Percentiles rank a stretch among this genome's conserved stretches.
Evolutionary conservation across 106 monocot genomes (phyloP).

Genomic region (Triglochin maritima): DNA sequence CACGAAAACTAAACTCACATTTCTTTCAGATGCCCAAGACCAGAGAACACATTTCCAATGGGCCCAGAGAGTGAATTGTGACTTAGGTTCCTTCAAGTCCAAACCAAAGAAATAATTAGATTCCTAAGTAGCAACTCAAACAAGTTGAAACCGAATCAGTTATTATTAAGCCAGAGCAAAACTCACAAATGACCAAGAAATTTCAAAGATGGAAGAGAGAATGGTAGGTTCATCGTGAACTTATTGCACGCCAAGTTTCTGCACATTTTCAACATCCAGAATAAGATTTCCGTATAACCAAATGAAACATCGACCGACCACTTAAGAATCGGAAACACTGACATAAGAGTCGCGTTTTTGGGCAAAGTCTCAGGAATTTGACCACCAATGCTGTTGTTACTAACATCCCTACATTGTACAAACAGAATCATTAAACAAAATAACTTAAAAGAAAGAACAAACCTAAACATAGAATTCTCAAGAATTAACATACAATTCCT

Average conservation of each 20-base stretch:
- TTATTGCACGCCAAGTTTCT: slow-evolving; percentile 44
- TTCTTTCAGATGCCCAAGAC: slow-evolving; percentile 33
- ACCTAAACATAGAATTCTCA: too few species aligned
- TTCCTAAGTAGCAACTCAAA: not conserved
- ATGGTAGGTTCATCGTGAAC: slow-evolving; percentile 29
- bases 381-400: slow-evolving; percentile 49
- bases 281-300: not conserved
- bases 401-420: slow-evolving; percentile 37
- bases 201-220: slow-evolving; percentile 31
- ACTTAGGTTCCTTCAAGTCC: slow-evolving; percentile 44
- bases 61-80: slow-evolving; percentile 41
- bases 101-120: not conserved
- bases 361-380: slow-evolving; percentile 53
- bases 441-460: too few species aligned
- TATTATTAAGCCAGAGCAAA: not conserved
- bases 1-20: slow-evolving; percentile 24
- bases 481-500: slow-evolving; percentile 30
- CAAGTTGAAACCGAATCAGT: too few species aligned
- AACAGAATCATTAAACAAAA: not conserved
- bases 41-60: slow-evolving; percentile 41
- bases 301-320: not conserved
- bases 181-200: slow-evolving; percentile 37
- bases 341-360: slow-evolving; percentile 49
- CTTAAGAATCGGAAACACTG: not conserved
- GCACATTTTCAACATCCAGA: not conserved